Conservation (phyloP, 164 flowering plant genomes). For the Warburgia ugandensis region DNA sequence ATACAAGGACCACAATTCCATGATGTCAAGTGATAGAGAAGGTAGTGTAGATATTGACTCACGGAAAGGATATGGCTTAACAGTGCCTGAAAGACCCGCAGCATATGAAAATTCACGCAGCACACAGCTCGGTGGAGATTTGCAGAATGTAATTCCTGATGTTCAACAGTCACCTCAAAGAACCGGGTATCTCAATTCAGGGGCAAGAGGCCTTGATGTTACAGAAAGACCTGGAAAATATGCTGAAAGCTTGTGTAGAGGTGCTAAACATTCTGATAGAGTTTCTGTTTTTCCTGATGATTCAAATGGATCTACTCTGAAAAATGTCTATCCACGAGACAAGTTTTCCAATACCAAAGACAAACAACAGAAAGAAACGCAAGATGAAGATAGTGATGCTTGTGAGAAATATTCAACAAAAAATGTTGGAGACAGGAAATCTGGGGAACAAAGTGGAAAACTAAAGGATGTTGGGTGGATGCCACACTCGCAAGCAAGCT, state of each 20-base stretch:
- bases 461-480: constrained; percentile 24
- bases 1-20: constrained; percentile 19
- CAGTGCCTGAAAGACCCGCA: constrained; percentile 25
- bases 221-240: constrained; percentile 32
- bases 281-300: constrained; percentile 14
- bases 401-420: constrained; percentile 32
- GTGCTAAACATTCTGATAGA: constrained; percentile 31
- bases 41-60: constrained; percentile 6
- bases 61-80: constrained; percentile 23
- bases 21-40: too few relatives aligned
- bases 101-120: constrained; percentile 3
- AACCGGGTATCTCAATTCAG: constrained; percentile 24
- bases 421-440: constrained; percentile 28
- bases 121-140: background rate
- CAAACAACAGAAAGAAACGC: constrained; percentile 30
- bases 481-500: constrained; percentile 19
- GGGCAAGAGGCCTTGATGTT: constrained; percentile 26
- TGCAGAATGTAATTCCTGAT: constrained; percentile 19
- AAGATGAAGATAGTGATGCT: constrained; percentile 27
- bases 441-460: constrained; percentile 41
- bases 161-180: constrained; percentile 31
- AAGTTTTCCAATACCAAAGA: constrained; percentile 27
- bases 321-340: constrained; percentile 18
- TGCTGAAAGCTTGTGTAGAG: constrained; percentile 27
- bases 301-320: constrained; percentile 14